Evolutionary conservation across 2,329 filamentous ascomycete genomes (phyloP).

Genomic region (Pseudodiploospora longispora): DNA sequence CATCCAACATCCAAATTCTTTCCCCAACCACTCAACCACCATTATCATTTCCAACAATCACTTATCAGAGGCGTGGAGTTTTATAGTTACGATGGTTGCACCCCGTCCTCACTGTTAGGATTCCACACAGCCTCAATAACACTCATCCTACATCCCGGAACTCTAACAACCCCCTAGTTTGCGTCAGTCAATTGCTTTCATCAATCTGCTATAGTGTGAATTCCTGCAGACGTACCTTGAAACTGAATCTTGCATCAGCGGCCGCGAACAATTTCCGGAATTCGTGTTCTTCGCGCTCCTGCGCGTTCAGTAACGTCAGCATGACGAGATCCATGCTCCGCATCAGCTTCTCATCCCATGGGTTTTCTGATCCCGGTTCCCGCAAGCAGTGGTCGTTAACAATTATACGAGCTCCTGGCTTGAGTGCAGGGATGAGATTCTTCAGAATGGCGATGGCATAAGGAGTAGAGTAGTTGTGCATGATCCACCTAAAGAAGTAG

Average conservation of each 20-base stretch:
- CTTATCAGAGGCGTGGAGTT: too few species aligned
- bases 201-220: neutral
- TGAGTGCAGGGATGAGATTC: slow-evolving; percentile 45
- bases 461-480: slow-evolving; percentile 53
- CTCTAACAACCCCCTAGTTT: slow-evolving; percentile 30
- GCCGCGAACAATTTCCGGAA: slow-evolving; percentile 36
- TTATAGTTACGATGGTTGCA: too few species aligned
- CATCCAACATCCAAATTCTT: too few species aligned
- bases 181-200: neutral
- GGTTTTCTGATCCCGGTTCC: slow-evolving; percentile 28
- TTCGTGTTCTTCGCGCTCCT: slow-evolving; percentile 40
- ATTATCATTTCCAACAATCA: too few species aligned
- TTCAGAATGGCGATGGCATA: slow-evolving; percentile 41
- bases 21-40: too few species aligned
- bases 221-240: slow-evolving; percentile 24
- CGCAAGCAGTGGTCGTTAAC: slow-evolving; percentile 39
- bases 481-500: slow-evolving; percentile 52
- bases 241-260: slow-evolving; percentile 34
- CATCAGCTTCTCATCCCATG: slow-evolving; percentile 40
- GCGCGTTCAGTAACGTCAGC: slow-evolving; percentile 42
- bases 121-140: slow-evolving; percentile 42
- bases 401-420: slow-evolving; percentile 42
- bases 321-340: slow-evolving; percentile 45
- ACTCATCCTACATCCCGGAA: slow-evolving; percentile 37
- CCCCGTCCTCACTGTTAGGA: slow-evolving; percentile 12